Percentiles rank a stretch among this genome's conserved stretches.
phyloP scores from a whole-genome alignment of 805 yeast genomes.

The Nakazawaea ernobii region DNA sequence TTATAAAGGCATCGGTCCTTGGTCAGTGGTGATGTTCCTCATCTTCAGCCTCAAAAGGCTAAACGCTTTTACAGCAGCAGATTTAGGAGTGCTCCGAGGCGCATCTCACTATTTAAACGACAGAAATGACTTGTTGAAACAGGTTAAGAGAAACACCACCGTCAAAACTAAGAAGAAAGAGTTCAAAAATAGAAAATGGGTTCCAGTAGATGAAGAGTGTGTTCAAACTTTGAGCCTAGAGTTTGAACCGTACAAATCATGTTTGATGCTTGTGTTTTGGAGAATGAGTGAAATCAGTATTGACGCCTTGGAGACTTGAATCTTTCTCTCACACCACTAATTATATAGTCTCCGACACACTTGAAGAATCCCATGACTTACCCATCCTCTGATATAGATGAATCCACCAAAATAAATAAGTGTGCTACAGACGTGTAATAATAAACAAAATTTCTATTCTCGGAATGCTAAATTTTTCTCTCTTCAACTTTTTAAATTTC shows the following conservation, averaged over 20 bases:
- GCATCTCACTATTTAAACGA: conserved; percentile 54
- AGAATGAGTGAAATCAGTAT: conserved; percentile 54
- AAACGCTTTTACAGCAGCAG: conserved; percentile 73
- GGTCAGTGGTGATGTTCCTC: conserved; percentile 90
- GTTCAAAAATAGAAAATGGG: conserved; percentile 55
- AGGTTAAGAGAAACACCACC: conserved; percentile 34
- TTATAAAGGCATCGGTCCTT: conserved; percentile 70
- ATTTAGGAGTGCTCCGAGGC: conserved; percentile 83
- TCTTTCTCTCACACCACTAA: not conserved
- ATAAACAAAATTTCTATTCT: no score
- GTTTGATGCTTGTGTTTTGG: conserved; percentile 73
- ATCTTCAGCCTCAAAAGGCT: conserved; percentile 60
- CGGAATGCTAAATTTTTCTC: not conserved
- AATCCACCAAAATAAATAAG: no score
- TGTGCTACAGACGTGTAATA: no score
- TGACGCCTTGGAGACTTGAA: conserved; percentile 32
- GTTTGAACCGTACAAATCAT: conserved; percentile 63
- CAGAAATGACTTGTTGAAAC: conserved; percentile 42
- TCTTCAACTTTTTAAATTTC: not conserved
- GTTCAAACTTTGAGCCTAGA: conserved; percentile 48
- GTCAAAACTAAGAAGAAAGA: conserved; percentile 31
- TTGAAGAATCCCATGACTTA: no score
- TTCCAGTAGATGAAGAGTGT: conserved; percentile 54
- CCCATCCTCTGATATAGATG: no score
- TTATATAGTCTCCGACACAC: not conserved